These are phyloP conservation scores for Nectriaceae sp. DNA, from an alignment of 2,329 filamentous ascomycete species.

Conservation along the genomic window DNA sequence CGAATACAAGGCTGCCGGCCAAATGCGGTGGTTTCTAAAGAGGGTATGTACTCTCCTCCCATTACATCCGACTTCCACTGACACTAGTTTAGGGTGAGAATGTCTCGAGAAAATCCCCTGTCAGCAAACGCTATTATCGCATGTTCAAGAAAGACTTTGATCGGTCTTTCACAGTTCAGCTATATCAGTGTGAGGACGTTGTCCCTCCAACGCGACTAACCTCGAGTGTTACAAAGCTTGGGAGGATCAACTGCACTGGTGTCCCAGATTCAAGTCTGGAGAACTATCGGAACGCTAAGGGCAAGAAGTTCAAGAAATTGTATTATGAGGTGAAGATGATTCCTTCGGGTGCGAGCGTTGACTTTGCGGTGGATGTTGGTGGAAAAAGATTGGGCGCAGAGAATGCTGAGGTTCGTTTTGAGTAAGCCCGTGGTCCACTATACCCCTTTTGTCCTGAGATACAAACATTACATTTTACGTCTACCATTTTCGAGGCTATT, in stretches of 20 bases:
- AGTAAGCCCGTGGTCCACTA: too few relatives aligned
- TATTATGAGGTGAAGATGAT: conserved; percentile 4
- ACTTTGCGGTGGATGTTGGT: background rate
- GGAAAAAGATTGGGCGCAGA: conserved; percentile 1
- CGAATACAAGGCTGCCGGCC: background rate
- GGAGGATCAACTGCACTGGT: conserved; percentile 1
- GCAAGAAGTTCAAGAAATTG: conserved; percentile 1
- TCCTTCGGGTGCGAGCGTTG: background rate
- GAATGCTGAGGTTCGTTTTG: conserved; percentile 2
- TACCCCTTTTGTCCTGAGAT: too few relatives aligned
- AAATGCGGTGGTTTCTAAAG: conserved; percentile 2
- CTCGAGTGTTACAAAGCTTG: background rate
- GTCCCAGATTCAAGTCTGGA: background rate
- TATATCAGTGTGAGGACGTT: conserved; percentile 5
- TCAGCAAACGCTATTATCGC: background rate
- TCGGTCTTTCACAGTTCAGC: background rate
- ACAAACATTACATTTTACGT: too few relatives aligned
- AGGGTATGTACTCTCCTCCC: background rate
- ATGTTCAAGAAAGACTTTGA: conserved; percentile 3
- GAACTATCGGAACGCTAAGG: background rate
- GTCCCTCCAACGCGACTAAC: conserved; percentile 2
- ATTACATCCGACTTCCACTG: background rate
- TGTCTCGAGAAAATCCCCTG: conserved; percentile 5
- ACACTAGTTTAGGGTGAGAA: background rate
- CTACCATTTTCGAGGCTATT: too few relatives aligned